These are phyloP conservation scores for Ustilago trichophora DNA, from an alignment of 1,284 basidiomycete species.

Conservation along the genomic window DNA sequence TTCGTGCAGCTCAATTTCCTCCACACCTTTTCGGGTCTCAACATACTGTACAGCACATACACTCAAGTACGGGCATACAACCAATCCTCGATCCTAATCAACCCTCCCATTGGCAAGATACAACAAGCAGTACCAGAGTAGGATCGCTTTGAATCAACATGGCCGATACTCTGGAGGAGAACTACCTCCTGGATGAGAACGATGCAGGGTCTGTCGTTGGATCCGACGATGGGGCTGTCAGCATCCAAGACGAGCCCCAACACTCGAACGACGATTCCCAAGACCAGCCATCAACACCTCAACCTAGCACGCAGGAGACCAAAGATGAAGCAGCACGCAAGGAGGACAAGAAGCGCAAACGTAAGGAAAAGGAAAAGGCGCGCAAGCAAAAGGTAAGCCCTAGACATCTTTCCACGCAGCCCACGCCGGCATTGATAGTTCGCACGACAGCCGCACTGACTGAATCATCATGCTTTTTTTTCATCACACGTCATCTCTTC, in stretches of 20 bases:
- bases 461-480: too few species aligned
- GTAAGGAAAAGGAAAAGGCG: constrained; percentile 52
- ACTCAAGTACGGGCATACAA: too few species aligned
- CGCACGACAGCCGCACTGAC: too few species aligned
- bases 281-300: background rate
- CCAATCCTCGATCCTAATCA: too few species aligned
- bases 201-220: constrained; percentile 26
- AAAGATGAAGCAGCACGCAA: constrained; percentile 48
- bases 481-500: too few species aligned
- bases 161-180: constrained; percentile 58
- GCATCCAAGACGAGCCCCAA: constrained; percentile 27
- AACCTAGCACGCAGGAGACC: constrained; percentile 1
- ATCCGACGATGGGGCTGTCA: constrained; percentile 44
- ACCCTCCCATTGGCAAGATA: too few species aligned
- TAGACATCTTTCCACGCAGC: too few species aligned
- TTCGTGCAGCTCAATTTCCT: constrained; percentile 14
- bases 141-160: constrained; percentile 30
- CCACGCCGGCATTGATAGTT: too few species aligned
- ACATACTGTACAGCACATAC: too few species aligned
- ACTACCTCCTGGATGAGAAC: constrained; percentile 54
- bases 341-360: constrained; percentile 52
- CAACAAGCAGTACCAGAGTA: too few species aligned
- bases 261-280: constrained; percentile 1
- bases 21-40: constrained; percentile 29
- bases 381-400: constrained; percentile 52